Percentiles rank a stretch among this genome's conserved stretches.
phyloP scores from a whole-genome alignment of 805 yeast genomes.

The Sugiyamaella valdiviana region DNA sequence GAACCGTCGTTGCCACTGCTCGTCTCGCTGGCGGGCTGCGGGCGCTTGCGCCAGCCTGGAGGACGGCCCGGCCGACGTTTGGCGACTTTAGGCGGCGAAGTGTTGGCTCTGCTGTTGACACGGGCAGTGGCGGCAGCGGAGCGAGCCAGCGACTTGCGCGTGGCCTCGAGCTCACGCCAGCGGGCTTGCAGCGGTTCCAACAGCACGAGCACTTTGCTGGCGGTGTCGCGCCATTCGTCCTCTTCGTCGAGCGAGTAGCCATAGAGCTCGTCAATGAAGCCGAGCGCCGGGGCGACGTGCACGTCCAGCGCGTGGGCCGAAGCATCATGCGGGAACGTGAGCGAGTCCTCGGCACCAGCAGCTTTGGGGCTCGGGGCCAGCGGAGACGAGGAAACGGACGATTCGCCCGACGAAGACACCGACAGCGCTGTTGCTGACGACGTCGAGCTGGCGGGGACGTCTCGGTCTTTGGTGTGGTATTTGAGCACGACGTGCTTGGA shows the following conservation, averaged over 20 bases:
- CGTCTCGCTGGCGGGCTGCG: conserved; percentile 2
- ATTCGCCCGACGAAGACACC: conserved; percentile 5
- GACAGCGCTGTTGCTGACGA: conserved; percentile 3
- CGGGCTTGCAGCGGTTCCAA: conserved; percentile 11
- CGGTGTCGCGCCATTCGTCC: conserved; percentile 17
- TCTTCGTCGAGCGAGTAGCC: conserved; percentile 13
- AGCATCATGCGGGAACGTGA: not conserved
- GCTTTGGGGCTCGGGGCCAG: conserved; percentile 3
- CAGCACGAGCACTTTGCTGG: conserved; percentile 12
- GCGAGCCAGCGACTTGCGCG: conserved; percentile 9
- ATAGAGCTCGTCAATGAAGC: conserved; percentile 11
- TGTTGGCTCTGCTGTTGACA: not conserved
- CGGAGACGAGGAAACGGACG: conserved; percentile 5
- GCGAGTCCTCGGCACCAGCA: not conserved
- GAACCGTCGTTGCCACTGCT: conserved; percentile 6
- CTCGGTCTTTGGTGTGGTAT: conserved; percentile 6
- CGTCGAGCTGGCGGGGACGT: not conserved
- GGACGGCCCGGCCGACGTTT: conserved; percentile 4
- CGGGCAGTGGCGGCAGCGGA: conserved; percentile 1
- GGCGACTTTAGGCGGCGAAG: not conserved
- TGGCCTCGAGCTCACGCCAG: conserved; percentile 17
- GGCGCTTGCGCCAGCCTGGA: not conserved
- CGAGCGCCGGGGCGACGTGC: conserved; percentile 7
- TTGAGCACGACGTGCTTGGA: conserved; percentile 15
- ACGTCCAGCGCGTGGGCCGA: conserved; percentile 6